Evolutionary conservation across 352 stramenopile genomes (phyloP).

Genomic region (Thalassiosira mediterranea): DNA sequence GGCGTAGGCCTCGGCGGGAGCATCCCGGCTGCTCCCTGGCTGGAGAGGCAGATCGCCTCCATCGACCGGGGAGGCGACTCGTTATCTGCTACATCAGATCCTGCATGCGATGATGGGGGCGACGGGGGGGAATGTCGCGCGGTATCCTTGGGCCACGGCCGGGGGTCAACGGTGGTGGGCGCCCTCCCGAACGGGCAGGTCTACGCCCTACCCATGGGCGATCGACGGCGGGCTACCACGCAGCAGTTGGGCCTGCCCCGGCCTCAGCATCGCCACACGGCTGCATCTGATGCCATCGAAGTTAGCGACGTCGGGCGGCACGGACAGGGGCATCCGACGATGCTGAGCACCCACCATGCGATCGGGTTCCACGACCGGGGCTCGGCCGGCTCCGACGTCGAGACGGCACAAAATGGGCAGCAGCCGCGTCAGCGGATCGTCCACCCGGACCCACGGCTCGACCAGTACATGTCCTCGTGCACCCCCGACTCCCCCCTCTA

Average conservation of each 20-base stretch:
- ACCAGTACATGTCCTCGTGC: conserved; percentile 33
- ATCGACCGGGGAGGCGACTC: conserved; percentile 54
- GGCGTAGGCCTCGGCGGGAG: not conserved
- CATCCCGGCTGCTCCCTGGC: conserved; percentile 16
- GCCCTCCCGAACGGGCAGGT: conserved; percentile 66
- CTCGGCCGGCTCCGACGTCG: conserved; percentile 15
- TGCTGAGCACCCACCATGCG: conserved; percentile 35
- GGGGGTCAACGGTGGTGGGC: conserved; percentile 65
- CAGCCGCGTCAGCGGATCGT: too few species aligned
- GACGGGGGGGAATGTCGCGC: conserved; percentile 19
- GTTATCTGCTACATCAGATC: conserved; percentile 10
- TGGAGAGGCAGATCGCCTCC: conserved; percentile 57
- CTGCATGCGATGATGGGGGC: conserved; percentile 15
- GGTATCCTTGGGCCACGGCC: conserved; percentile 6
- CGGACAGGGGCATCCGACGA: too few species aligned
- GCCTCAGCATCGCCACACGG: conserved; percentile 20
- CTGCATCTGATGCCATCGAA: conserved; percentile 35
- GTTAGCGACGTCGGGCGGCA: too few species aligned
- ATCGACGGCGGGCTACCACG: conserved; percentile 17
- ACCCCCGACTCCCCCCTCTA: conserved; percentile 53
- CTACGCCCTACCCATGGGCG: conserved; percentile 70
- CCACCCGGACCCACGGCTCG: too few species aligned
- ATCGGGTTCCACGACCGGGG: conserved; percentile 43
- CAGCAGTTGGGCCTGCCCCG: conserved; percentile 27
- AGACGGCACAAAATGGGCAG: too few species aligned